Base-by-base conservation (phyloP, 2,329 filamentous ascomycete species). In the Biscogniauxia sp. region DNA sequence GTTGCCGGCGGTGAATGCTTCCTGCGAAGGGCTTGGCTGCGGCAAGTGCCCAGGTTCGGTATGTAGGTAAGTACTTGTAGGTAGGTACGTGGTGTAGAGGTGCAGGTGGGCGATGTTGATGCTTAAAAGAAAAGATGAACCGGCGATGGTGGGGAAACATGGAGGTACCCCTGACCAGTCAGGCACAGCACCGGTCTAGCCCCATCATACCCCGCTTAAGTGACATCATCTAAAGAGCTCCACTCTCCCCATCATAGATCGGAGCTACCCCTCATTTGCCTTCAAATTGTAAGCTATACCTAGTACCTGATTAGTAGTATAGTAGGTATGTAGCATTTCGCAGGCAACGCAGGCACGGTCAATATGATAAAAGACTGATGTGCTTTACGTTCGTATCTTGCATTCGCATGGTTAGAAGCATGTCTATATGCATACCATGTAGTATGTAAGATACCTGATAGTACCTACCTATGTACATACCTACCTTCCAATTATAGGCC, bases 251-350 rank as follows among this genome's bases (percentile, higher is more conserved):
- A 56, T 49, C 54, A 50, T 56, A 26, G 54, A 50, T 50, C 37
- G 26, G 49, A 56, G 54, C 37, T 56, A 56, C 54, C 54, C 54
- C 54, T 56, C 54, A 56, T n/a, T n/a, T n/a, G n/a, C n/a, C n/a
- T n/a, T n/a, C n/a, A n/a, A n/a, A n/a, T n/a, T n/a, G n/a, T n/a
- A n/a, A n/a, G n/a, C 51, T 51, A 23, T 5, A 3, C 23, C 23
- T 23, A 3, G 11, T 56, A 49, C n/a, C n/a, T n/a, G n/a, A n/a
- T n/a, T n/a, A n/a, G n/a, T n/a, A n/a, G n/a, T n/a, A n/a, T n/a
- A 51, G 32, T 26, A 52, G 28, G 51, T 57, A 37, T 2, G 15
- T 51, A 23, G 23, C 50, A 17, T 25, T 51, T 7, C 28, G 28
- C 28, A 32, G 9, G 11, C 28, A 23, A 23, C 50, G 8, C 19